These are phyloP conservation scores for Saccharomycopsis sp. DNA, from an alignment of 805 yeast species.

Conservation along the genomic window DNA sequence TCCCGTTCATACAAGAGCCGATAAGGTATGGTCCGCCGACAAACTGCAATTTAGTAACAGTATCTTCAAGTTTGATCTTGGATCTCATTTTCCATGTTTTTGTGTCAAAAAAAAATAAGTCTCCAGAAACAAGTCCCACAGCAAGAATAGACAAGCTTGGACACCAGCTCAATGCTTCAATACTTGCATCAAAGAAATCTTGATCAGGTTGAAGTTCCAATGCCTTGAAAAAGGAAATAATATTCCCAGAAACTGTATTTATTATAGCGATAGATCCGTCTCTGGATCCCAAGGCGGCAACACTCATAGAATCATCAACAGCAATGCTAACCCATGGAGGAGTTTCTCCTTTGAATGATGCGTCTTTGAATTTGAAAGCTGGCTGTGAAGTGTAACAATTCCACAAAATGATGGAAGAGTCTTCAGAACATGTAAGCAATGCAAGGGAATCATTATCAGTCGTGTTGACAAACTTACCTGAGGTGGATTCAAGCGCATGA, in stretches of 20 bases:
- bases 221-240: slow-evolving; percentile 60
- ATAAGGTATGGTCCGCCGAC: slow-evolving; percentile 50
- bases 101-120: slow-evolving; percentile 73
- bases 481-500: slow-evolving; percentile 75
- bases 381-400: slow-evolving; percentile 73
- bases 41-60: slow-evolving; percentile 75
- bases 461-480: slow-evolving; percentile 64
- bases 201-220: slow-evolving; percentile 49
- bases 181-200: slow-evolving; percentile 58
- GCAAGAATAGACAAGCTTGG: slow-evolving; percentile 58
- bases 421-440: slow-evolving; percentile 74
- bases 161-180: slow-evolving; percentile 83
- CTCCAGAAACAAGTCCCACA: slow-evolving; percentile 85
- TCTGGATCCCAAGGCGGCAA: slow-evolving; percentile 76
- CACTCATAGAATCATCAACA: slow-evolving; percentile 40
- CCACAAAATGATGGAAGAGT: slow-evolving; percentile 84
- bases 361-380: slow-evolving; percentile 57
- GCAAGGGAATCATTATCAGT: slow-evolving; percentile 51
- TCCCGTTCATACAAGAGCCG: slow-evolving; percentile 80
- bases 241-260: slow-evolving; percentile 65
- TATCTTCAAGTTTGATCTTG: slow-evolving; percentile 62
- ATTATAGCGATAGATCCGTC: slow-evolving; percentile 82
- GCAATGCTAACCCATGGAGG: slow-evolving; percentile 84
- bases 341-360: slow-evolving; percentile 53
- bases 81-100: slow-evolving; percentile 82